A percentile compares a stretch with the other conserved stretches of the same genome.
Conservation (phyloP, 257 asterid species). For the Mentha longifolia region DNA sequence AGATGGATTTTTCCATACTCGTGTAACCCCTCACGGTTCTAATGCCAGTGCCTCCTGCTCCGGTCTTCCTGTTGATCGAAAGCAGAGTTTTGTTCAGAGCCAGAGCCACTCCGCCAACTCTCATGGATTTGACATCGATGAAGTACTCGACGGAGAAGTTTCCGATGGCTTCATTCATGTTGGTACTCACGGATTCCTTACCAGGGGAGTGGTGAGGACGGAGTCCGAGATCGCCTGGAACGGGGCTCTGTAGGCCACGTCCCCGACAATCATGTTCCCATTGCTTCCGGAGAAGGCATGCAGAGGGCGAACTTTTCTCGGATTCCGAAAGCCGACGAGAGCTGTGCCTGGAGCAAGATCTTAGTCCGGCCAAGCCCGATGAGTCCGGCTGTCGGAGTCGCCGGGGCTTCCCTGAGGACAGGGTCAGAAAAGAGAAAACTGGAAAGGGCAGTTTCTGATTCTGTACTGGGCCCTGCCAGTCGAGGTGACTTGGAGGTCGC, state of each 20-base stretch:
- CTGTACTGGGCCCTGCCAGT: slow-evolving; percentile 32
- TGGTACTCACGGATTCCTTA: slow-evolving; percentile 49
- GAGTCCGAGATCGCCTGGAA: slow-evolving; percentile 39
- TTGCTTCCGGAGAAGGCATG: slow-evolving; percentile 40
- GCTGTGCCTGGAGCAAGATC: slow-evolving; percentile 47
- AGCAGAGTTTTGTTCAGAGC: slow-evolving; percentile 45
- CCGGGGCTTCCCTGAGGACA: slow-evolving; percentile 37
- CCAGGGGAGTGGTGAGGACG: slow-evolving; percentile 38
- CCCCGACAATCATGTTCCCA: slow-evolving; percentile 46
- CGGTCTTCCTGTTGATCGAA: slow-evolving; percentile 42
- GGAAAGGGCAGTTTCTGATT: slow-evolving; percentile 43
- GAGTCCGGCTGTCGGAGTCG: slow-evolving; percentile 36
- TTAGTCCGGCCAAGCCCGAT: slow-evolving; percentile 52
- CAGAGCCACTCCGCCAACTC: slow-evolving; percentile 39
- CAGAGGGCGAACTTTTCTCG: slow-evolving; percentile 43
- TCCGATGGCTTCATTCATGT: slow-evolving; percentile 40
- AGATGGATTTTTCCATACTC: slow-evolving; percentile 43
- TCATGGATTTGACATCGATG: slow-evolving; percentile 42
- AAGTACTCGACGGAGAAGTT: slow-evolving; percentile 47
- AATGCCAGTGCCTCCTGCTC: slow-evolving; percentile 55
- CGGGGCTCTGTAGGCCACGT: slow-evolving; percentile 23
- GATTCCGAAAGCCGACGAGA: slow-evolving; percentile 42
- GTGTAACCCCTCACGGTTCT: slow-evolving; percentile 58
- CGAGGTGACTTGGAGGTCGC: slow-evolving; percentile 42
- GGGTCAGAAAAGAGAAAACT: slow-evolving; percentile 49